Percentiles rank a stretch among this genome's conserved stretches.
Evolutionary conservation across 1,284 basidiomycete species (phyloP).

Genomic region (Tylopilus orsonianus): DNA sequence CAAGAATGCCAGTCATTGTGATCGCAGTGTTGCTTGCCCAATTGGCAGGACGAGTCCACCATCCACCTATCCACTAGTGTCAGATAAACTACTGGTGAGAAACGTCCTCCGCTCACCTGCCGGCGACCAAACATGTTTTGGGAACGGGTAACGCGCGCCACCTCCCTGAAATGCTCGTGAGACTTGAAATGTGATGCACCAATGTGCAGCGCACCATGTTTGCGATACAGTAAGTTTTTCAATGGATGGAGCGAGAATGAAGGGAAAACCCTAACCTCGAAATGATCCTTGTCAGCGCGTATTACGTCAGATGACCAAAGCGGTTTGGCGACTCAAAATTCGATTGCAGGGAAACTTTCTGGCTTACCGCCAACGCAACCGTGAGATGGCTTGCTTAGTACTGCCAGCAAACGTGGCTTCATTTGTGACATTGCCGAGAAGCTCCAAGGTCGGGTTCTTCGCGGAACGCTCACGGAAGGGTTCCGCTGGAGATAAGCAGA

Average conservation of each 20-base stretch:
- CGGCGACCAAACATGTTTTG: constrained; percentile 71
- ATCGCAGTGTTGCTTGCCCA: constrained; percentile 70
- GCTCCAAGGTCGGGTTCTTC: background rate
- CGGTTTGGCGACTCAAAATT: too few relatives aligned
- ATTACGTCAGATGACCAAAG: constrained; percentile 7
- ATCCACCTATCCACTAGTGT: constrained; percentile 51
- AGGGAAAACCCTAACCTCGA: constrained; percentile 18
- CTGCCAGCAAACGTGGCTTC: too few relatives aligned
- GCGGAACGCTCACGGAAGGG: constrained; percentile 1
- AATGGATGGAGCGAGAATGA: background rate
- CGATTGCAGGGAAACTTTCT: too few relatives aligned
- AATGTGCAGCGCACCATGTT: constrained; percentile 15
- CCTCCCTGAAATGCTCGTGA: constrained; percentile 47
- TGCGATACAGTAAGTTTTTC: background rate
- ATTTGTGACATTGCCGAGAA: too few relatives aligned
- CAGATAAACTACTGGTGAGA: background rate
- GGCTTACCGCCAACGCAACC: too few relatives aligned
- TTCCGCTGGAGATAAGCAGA: constrained; percentile 17
- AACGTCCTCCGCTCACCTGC: constrained; percentile 42
- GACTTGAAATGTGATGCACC: background rate
- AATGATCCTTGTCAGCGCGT: too few relatives aligned
- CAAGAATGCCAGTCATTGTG: constrained; percentile 56
- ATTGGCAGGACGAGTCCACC: constrained; percentile 72
- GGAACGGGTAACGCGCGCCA: constrained; percentile 66
- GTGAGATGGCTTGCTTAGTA: too few relatives aligned